Base-by-base conservation (phyloP, 2,329 filamentous ascomycete genomes). In the Ilyonectria sp. region DNA sequence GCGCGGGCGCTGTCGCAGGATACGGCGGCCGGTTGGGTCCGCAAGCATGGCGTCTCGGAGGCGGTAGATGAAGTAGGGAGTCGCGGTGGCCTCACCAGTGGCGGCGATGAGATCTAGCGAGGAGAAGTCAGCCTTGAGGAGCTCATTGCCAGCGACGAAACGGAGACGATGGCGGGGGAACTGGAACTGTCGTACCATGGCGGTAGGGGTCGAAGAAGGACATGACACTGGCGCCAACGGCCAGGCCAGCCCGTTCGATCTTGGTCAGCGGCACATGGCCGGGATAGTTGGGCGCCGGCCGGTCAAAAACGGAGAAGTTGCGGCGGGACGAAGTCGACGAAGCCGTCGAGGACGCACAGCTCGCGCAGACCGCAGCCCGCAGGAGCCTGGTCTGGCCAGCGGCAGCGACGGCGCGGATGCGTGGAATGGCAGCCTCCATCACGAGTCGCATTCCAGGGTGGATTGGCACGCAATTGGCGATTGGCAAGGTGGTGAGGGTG, bases 31-130 rank as follows among this genome's bases (percentile, higher is more conserved):
- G 0, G 94, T 97, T 1, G 93, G 87, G 71, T 91, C 86, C 31
- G 90, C 84, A 61, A 99, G 93, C 96, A 99, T 99, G 70, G 92
- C 93, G 79, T 95, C 90, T 72, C 94, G 94, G 21, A 99, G 93
- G 63, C 94, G 93, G 82, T 93, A 90, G 81, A 98, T 95, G 84
- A 98, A 98, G 87, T 94, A 97, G 13, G 96, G 96, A 10, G 95
- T 94, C 23, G 95, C 94, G 3, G 96, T 98, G 31, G 95, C 91
- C 86, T 99, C 96, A 78, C 95, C 95, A n/a, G 97, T 89, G 37
- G 94, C 90, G 37, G 96, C 96, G 75, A 99, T 97, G 73, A 99
- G 90, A 84, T 99, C 96, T 94, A 76, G 15, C 0, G 11, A 19
- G 23, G 13, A 23, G 61, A 69, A 19, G 13, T 49, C 15, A 19